Conservation (phyloP, 2,329 filamentous ascomycete genomes). For the Trichoderma arundinaceum region DNA sequence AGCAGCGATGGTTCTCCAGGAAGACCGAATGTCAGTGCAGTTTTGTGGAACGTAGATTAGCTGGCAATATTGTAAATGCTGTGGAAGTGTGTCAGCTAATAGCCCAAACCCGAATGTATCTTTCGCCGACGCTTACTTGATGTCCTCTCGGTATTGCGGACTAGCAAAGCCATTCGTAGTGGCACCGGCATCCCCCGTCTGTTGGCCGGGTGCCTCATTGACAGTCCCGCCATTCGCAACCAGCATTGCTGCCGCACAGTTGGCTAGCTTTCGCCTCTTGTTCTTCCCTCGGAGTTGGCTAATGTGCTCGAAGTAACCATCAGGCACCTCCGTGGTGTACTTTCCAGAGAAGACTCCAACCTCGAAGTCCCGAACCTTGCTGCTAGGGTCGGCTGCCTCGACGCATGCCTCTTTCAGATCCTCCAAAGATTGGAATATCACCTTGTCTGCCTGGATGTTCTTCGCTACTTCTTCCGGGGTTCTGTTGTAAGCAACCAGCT, state of each 20-base stretch:
- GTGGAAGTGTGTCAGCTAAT: not conserved
- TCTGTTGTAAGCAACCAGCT: conserved; percentile 51
- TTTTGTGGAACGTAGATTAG: not conserved
- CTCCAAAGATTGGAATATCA: conserved; percentile 67
- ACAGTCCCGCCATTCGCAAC: conserved; percentile 56
- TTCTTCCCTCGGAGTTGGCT: conserved; percentile 67
- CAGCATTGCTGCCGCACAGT: conserved; percentile 10
- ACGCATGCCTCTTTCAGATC: conserved; percentile 82
- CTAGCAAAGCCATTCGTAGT: conserved; percentile 27
- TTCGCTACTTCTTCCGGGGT: conserved; percentile 48
- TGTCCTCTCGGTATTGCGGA: conserved; percentile 40
- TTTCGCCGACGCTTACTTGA: conserved; percentile 39
- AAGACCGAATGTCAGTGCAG: not conserved
- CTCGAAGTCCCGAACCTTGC: conserved; percentile 71
- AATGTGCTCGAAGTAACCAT: conserved; percentile 82
- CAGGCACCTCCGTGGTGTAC: conserved; percentile 80
- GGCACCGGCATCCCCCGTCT: not conserved
- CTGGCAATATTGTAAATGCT: conserved; percentile 33
- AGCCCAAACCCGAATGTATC: too few relatives aligned
- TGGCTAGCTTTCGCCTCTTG: conserved; percentile 54
- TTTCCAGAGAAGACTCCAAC: conserved; percentile 90
- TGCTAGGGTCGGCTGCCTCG: conserved; percentile 66
- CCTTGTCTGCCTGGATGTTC: conserved; percentile 52
- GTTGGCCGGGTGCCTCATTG: conserved; percentile 48
- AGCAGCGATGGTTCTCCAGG: not conserved